Conservation (phyloP, 805 yeast species). For the Sungouiella thailandica region DNA sequence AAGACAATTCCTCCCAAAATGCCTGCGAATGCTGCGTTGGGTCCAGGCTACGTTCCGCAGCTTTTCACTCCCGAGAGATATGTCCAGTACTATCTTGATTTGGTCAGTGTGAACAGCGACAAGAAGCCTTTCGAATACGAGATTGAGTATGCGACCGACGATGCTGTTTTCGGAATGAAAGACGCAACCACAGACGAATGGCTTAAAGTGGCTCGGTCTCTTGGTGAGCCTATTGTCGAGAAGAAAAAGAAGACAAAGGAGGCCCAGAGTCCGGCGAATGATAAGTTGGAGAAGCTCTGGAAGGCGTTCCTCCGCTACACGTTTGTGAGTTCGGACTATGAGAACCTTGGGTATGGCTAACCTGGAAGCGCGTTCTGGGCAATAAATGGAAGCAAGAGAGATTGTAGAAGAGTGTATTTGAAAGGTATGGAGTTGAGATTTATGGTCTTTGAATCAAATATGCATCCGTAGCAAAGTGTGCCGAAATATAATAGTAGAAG, state of each 20-base stretch:
- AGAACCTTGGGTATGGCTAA: slow-evolving; percentile 42
- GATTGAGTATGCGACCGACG: slow-evolving; percentile 67
- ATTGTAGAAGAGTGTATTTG: too few relatives aligned
- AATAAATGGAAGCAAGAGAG: too few relatives aligned
- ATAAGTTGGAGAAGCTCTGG: slow-evolving; percentile 48
- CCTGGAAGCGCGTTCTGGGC: too few relatives aligned
- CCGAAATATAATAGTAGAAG: too few relatives aligned
- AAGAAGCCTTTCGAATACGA: slow-evolving; percentile 49
- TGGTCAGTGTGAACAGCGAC: slow-evolving; percentile 43
- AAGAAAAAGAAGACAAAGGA: slow-evolving; percentile 1
- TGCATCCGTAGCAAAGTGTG: too few relatives aligned
- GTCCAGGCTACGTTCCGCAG: slow-evolving; percentile 76
- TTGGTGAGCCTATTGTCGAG: slow-evolving; percentile 39
- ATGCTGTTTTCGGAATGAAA: slow-evolving; percentile 49
- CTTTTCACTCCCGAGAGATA: slow-evolving; percentile 67
- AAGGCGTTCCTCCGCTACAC: slow-evolving; percentile 48
- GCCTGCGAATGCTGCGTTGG: slow-evolving; percentile 52
- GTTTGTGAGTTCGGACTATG: slow-evolving; percentile 63
- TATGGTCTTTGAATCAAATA: too few relatives aligned
- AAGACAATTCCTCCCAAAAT: slow-evolving; percentile 57
- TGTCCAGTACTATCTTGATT: slow-evolving; percentile 70
- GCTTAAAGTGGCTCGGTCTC: slow-evolving; percentile 49
- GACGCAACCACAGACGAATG: slow-evolving; percentile 58
- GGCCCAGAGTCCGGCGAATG: not conserved
- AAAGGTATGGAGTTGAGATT: too few relatives aligned